Evolutionary conservation across 2,329 filamentous ascomycete genomes (phyloP), one percentile per base, ranked within the genome.

Genomic region (Fusarium transvaalense): DNA sequence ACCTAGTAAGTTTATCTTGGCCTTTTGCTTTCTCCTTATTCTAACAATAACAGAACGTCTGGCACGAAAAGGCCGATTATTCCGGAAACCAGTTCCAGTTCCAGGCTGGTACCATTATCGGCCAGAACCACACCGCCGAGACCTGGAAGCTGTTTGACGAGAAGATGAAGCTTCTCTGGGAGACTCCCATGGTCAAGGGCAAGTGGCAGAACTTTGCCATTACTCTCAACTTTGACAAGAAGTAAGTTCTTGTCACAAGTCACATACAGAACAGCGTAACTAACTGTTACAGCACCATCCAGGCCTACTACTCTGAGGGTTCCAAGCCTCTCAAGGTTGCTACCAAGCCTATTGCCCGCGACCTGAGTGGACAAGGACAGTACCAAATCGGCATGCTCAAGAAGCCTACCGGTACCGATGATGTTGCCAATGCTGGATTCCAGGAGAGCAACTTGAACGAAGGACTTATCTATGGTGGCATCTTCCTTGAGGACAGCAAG

Each of bases 171-270:
- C 74, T 82, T 31, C 77, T 90, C 8, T 89, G 84, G 75, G 81
- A 78, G 27, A 81, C 82, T 0, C 79, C 82, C 4, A 88, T 89
- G 55, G 78, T 81, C n/a, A 73, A 78, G 34, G 81, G 76, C 15
- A 78, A 82, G 21, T 89, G 87, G 82, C 85, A 89, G 75, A 90
- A 90, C 79, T 90, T 89, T 79, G 88, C 83, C 10, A 56, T 89
- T 32, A 85, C 82, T 23, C 78, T 89, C 15, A 83, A 90, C 75
- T 90, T 87, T 75, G 78, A 79, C 50, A 79, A 83, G 56, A 84
- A 86, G 85, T 88, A 76, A 46, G 83, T 77, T 34, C 34, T 27
- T 3, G 9, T 12, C 23, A 53, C 15, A 19, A 14, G 21, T 12
- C 8, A 14, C 46, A 21, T 3, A 39, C 2, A 17, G 7, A 64